phyloP scores from a whole-genome alignment of 192 early-diverging fungal genomes.

The Paraglomus brasilianum region DNA sequence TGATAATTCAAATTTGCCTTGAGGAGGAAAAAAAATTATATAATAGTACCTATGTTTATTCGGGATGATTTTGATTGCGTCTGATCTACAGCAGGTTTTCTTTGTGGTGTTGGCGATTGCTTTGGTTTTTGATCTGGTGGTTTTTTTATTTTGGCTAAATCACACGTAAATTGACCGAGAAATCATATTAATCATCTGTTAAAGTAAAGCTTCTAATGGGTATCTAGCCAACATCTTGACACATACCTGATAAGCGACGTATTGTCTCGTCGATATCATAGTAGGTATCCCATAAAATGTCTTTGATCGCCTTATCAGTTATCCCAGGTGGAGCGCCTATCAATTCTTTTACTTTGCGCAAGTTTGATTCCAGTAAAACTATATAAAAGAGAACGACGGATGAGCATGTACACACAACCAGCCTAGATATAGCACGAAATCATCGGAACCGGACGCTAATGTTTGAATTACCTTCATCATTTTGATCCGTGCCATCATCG shows the following conservation, averaged over 20 bases:
- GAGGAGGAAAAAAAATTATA: too few species aligned
- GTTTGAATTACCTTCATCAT: neutral
- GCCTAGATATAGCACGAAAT: neutral
- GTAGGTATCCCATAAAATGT: constrained; percentile 71
- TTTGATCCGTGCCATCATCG: neutral
- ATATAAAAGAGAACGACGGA: neutral
- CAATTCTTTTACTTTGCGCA: constrained; percentile 56
- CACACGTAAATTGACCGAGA: constrained; percentile 1
- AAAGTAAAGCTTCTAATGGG: neutral
- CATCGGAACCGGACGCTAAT: neutral
- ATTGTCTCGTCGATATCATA: constrained; percentile 68
- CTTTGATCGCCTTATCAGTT: constrained; percentile 63
- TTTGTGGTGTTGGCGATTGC: neutral
- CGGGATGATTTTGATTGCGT: neutral
- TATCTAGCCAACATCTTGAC: neutral
- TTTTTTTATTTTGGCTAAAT: neutral
- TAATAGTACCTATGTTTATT: too few species aligned
- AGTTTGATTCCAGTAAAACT: constrained; percentile 53
- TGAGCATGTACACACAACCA: too few species aligned
- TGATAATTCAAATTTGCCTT: too few species aligned
- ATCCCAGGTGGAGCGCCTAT: constrained; percentile 58
- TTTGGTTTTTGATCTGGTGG: too few species aligned
- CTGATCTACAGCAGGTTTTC: neutral
- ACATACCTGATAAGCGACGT: constrained; percentile 64
- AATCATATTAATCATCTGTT: constrained; percentile 28